Conservation (phyloP, 2,329 filamentous ascomycete genomes). For the Zymoseptoria tritici region DNA sequence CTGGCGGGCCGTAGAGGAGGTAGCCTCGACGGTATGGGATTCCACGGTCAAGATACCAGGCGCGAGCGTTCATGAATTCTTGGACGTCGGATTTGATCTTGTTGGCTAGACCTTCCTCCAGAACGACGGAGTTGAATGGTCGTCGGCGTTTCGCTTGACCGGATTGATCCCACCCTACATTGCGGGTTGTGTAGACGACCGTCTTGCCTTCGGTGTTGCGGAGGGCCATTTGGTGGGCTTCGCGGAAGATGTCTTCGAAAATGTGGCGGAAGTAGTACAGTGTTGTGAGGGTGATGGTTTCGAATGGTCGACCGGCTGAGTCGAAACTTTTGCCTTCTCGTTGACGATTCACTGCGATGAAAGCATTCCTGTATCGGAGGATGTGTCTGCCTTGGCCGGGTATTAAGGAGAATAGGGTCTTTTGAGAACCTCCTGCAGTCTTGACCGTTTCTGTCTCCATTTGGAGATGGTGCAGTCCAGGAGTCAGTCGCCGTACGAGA, state of each 20-base stretch:
- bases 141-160: constrained; percentile 80
- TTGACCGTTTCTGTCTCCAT: constrained; percentile 58
- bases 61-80: constrained; percentile 69
- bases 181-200: constrained; percentile 77
- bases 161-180: constrained; percentile 76
- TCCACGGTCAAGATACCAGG: constrained; percentile 91
- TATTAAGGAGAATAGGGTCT: constrained; percentile 78
- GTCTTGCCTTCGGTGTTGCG: constrained; percentile 87
- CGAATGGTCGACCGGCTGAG: constrained; percentile 81
- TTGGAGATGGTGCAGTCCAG: constrained; percentile 55
- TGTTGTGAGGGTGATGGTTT: constrained; percentile 86
- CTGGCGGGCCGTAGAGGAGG: constrained; percentile 60
- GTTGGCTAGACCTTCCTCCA: constrained; percentile 78
- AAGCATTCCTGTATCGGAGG: constrained; percentile 76
- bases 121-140: constrained; percentile 77
- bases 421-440: constrained; percentile 58
- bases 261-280: constrained; percentile 82
- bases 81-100: constrained; percentile 70
- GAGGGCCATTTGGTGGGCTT: constrained; percentile 74
- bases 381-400: constrained; percentile 87
- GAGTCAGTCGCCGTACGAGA: constrained; percentile 51
- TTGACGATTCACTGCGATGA: constrained; percentile 78
- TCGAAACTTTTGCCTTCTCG: constrained; percentile 73
- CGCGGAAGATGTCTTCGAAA: constrained; percentile 81
- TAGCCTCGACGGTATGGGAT: constrained; percentile 80